These are phyloP conservation scores for Vicia villosa DNA, from an alignment of 306 rosid genomes.

Conservation along the genomic window DNA sequence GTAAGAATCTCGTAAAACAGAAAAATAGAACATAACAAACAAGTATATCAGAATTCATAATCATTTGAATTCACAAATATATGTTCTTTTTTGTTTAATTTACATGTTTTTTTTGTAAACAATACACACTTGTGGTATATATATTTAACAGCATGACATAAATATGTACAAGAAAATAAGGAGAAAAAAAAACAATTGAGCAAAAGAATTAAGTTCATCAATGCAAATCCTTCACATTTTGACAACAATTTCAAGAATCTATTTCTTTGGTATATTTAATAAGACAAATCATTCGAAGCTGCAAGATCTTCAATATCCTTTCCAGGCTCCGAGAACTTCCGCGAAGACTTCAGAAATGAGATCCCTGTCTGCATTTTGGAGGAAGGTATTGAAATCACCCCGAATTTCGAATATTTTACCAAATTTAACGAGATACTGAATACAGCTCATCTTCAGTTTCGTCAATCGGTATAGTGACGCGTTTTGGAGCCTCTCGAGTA, in stretches of 20 bases:
- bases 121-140: conserved; percentile 41
- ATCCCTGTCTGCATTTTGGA: conserved; percentile 85
- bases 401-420: conserved; percentile 84
- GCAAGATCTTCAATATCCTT: conserved; percentile 72
- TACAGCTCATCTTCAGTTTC: conserved; percentile 68
- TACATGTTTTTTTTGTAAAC: conserved; percentile 28
- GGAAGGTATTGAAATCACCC: conserved; percentile 78
- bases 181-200: conserved; percentile 37
- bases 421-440: conserved; percentile 85
- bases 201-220: conserved; percentile 60
- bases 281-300: conserved; percentile 33
- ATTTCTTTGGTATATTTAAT: conserved; percentile 37
- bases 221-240: conserved; percentile 46
- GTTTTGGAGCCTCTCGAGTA: conserved; percentile 91
- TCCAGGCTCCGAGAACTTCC: conserved; percentile 87
- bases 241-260: conserved; percentile 48
- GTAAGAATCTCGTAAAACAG: too few species aligned
- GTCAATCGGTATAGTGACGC: conserved; percentile 80
- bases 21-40: not conserved
- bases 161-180: conserved; percentile 44
- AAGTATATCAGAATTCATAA: conserved; percentile 34
- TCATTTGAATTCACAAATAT: conserved; percentile 37
- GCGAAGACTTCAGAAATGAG: conserved; percentile 80
- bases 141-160: conserved; percentile 42
- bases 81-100: conserved; percentile 9